Conservation (phyloP, 148 eudicot genomes). For the Heliamphora exappendiculata region DNA sequence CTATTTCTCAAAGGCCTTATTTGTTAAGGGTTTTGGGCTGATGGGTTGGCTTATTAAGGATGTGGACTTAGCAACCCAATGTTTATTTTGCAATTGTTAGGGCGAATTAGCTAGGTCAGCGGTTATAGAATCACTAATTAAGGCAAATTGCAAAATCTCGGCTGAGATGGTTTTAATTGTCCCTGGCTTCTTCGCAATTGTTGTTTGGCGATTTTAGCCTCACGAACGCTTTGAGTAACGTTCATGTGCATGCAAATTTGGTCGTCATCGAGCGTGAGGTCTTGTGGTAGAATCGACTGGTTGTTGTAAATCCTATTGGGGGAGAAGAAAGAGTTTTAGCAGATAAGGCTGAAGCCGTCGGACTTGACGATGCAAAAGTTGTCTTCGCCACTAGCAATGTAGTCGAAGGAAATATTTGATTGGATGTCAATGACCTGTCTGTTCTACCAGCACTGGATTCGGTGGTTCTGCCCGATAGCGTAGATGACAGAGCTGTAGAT, state of each 20-base stretch:
- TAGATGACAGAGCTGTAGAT: constrained; percentile 47
- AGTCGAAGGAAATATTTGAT: constrained; percentile 50
- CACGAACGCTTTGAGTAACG: not conserved
- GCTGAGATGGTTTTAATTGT: too few species aligned
- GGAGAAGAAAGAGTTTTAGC: constrained; percentile 47
- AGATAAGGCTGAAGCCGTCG: constrained; percentile 51
- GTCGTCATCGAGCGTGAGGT: constrained; percentile 49
- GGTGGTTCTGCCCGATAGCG: constrained; percentile 38
- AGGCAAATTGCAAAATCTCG: too few species aligned
- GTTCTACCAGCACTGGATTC: constrained; percentile 43
- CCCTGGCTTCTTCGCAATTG: too few species aligned
- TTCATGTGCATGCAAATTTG: constrained; percentile 39
- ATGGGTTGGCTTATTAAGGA: too few species aligned
- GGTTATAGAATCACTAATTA: too few species aligned
- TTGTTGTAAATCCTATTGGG: constrained; percentile 52
- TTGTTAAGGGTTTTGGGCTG: too few species aligned
- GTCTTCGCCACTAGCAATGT: constrained; percentile 54
- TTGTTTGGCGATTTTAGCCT: too few species aligned
- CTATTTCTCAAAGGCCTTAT: too few species aligned
- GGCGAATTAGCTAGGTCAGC: too few species aligned
- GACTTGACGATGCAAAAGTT: constrained; percentile 57
- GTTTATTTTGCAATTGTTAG: too few species aligned
- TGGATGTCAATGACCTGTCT: constrained; percentile 11
- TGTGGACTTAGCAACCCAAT: too few species aligned
- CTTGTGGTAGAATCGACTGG: constrained; percentile 14